Conservation (phyloP, 345 rosid genomes). For the Pistacia vera region DNA sequence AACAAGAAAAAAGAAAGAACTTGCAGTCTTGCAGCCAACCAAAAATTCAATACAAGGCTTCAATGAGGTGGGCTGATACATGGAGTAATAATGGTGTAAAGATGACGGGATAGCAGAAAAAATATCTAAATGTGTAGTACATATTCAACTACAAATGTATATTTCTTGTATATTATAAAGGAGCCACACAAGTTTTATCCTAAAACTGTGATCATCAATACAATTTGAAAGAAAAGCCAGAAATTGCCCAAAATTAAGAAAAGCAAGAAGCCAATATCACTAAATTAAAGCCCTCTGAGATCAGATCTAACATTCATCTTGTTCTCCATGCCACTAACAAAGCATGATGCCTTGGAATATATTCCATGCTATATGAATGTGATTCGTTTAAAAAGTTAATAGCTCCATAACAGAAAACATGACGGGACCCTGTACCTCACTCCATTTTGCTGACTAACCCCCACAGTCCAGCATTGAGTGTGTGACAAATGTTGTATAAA, state of each 20-base stretch:
- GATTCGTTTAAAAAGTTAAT: not conserved
- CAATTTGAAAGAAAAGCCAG: not conserved
- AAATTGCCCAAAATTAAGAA: not conserved
- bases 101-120: no score
- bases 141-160: no score
- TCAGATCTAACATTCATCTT: not conserved
- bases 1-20: no score
- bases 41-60: no score
- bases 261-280: not conserved
- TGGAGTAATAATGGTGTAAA: no score
- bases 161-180: not conserved
- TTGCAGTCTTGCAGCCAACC: no score
- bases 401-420: not conserved
- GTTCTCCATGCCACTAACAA: not conserved
- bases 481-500: not conserved
- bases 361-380: not conserved
- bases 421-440: not conserved
- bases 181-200: not conserved
- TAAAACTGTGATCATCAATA: not conserved
- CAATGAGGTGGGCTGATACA: no score
- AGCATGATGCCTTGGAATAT: not conserved
- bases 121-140: no score
- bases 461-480: not conserved
- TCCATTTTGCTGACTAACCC: not conserved
- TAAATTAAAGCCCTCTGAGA: not conserved